Evolutionary conservation across 768 basidiomycete species (phyloP), one percentile per base, ranked within the genome.

Genomic region (Phaffia tasmanica): DNA sequence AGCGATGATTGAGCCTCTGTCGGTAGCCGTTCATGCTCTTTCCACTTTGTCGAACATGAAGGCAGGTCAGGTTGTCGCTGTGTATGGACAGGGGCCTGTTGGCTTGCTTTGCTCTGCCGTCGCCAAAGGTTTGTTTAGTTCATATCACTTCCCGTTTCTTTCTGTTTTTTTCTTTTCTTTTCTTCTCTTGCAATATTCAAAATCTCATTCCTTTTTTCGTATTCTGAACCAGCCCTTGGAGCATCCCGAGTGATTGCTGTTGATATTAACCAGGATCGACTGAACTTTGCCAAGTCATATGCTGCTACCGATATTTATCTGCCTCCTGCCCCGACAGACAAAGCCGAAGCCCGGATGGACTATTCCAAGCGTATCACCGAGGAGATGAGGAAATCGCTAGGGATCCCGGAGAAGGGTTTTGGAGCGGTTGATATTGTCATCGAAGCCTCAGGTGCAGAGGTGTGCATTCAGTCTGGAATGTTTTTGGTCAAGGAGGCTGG

Each of bases 1-100:
- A 42, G 92, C 94, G 7, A 87, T 97, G 88, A 91, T 95, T 79
- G 94, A 97, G 76, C 94, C 94, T 5, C 83, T 97, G 50, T 85
- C 93, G 27, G 94, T 97, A 29, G 94, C 84, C 3, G 82, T 95
- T 16, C 93, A 97, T 76, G 86, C 90, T 0, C 86, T 95, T 35
- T 81, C 83, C 62, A 88, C 82, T 70, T 80, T 92, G 35, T 92
- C 86, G 23, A 79, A 80, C 30, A 79, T 95, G 75, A 82, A 81
- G 57, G 80, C 87, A 48, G 84, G 83, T 72, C 84, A 91, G 74
- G 84, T 84, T 48, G 84, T 94, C 69, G 84, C 83, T 19, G 80
- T 97, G 63, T 92, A 92, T 72, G 93, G 93, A 35, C 92, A 79
- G 23, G 77, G 71, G 6, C 69, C 70, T 14, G 70, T 72, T 25